Percentiles rank a stretch among this genome's conserved stretches.
Conservation (phyloP, 192 early-diverging fungal species). For the Diversispora epigaea region DNA sequence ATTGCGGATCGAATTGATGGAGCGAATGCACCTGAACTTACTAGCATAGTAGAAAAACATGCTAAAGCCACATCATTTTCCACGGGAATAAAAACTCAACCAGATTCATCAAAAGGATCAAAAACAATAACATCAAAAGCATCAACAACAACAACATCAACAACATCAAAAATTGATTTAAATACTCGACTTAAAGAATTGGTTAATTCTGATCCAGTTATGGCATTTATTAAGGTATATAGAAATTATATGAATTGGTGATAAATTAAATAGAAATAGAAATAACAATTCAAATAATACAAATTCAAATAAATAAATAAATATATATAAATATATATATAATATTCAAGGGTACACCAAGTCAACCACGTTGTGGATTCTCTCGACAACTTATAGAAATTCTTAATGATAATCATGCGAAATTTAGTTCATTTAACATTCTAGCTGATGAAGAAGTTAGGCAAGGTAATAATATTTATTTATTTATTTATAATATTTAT, state of each 20-base stretch:
- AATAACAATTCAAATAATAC: too few species aligned
- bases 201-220: conserved; percentile 70
- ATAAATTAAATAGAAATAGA: too few species aligned
- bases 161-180: conserved; percentile 49
- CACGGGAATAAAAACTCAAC: conserved; percentile 33
- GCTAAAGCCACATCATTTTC: conserved; percentile 34
- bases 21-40: conserved; percentile 81
- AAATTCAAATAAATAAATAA: too few species aligned
- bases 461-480: conserved; percentile 55
- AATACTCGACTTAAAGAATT: conserved; percentile 71
- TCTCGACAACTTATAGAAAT: conserved; percentile 79
- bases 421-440: conserved; percentile 89
- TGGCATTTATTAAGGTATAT: conserved; percentile 86
- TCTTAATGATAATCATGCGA: conserved; percentile 71
- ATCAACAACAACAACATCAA: too few species aligned
- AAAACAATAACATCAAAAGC: too few species aligned
- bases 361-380: conserved; percentile 90
- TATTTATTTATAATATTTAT: background rate
- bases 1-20: conserved; percentile 75
- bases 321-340: too few species aligned
- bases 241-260: too few species aligned
- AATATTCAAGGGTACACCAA: conserved; percentile 41
- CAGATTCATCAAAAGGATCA: conserved; percentile 41
- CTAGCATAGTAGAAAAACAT: conserved; percentile 58
- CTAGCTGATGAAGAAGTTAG: conserved; percentile 90